Evolutionary conservation across 768 basidiomycete genomes (phyloP), one percentile per base, ranked within the genome.

Genomic region (Coprinellus micaceus): DNA sequence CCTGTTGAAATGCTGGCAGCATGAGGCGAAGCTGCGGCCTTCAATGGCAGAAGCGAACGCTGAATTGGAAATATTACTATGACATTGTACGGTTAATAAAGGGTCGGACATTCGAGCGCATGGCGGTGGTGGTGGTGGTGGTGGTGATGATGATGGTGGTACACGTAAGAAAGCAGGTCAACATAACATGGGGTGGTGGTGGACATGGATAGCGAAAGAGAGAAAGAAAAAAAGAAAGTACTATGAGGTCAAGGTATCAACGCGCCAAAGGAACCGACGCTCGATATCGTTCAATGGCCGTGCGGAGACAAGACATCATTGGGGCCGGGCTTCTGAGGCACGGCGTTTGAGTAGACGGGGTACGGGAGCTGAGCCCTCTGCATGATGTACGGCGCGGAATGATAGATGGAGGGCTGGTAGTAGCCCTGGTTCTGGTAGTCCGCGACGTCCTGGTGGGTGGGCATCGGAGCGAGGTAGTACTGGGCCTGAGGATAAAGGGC

Each of bases 401-500:
- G 24, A 36, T 22, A 19, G 50, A 28, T 47, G 54, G 48, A 64
- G 17, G 62, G 43, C 46, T 63, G 66, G 52, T 69, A 70, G 46
- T 58, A 66, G 12, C 57, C 57, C 57, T 66, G 63, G 44, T 61
- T 48, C 25, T 53, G 56, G 60, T 64, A 67, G 33, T 22, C n/a
- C 46, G 54, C 54, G 9, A 72, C 52, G 74, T 77, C 57, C 77
- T 67, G 13, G 78, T 74, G 51, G 79, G 61, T 30, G 71, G 67
- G 65, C 78, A 75, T 64, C 81, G 81, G 67, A 76, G 69, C 47
- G 79, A 79, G 13, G 63, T 77, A 76, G 69, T 22, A 53, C 82
- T 86, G 40, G 81, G 63, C 37, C 81, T 73, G 22, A 60, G 80
- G 74, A 50, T 76, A 74, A 84, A 41, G 78, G 68, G 56, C 77